Evolutionary conservation across 192 early-diverging fungal species (phyloP).

Genomic region (Radiomyces spectabilis): DNA sequence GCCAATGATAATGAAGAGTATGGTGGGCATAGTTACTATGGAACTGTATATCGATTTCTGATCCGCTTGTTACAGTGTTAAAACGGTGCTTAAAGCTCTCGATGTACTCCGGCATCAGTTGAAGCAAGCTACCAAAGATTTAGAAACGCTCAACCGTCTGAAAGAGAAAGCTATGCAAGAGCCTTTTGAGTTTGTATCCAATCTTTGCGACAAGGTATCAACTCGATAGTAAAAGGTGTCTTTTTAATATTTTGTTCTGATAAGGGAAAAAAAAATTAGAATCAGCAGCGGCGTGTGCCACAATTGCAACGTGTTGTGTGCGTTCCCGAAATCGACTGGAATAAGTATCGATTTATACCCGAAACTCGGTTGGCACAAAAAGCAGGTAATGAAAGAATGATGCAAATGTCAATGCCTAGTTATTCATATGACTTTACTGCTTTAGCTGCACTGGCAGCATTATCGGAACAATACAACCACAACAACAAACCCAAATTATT

Average conservation of each 20-base stretch:
- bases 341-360: slow-evolving; percentile 14
- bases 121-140: slow-evolving; percentile 32
- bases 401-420: background rate
- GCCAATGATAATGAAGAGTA: too few relatives aligned
- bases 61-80: too few relatives aligned
- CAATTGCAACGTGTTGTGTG: slow-evolving; percentile 19
- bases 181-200: slow-evolving; percentile 33
- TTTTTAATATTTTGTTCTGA: background rate
- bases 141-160: slow-evolving; percentile 26
- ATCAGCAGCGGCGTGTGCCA: slow-evolving; percentile 6
- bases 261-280: background rate
- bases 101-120: slow-evolving; percentile 29
- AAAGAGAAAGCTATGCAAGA: slow-evolving; percentile 35
- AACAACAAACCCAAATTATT: too few relatives aligned
- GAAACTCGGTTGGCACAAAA: slow-evolving; percentile 20
- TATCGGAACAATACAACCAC: background rate
- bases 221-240: background rate
- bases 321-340: slow-evolving; percentile 30
- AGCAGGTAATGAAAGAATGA: slow-evolving; percentile 7
- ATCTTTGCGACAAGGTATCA: slow-evolving; percentile 31
- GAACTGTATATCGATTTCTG: too few relatives aligned
- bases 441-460: slow-evolving; percentile 1
- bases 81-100: slow-evolving; percentile 13
- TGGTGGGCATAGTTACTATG: too few relatives aligned
- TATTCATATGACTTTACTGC: background rate